phyloP scores from a whole-genome alignment of 2,329 filamentous ascomycete genomes.

The Albophoma yamanashiensis region DNA sequence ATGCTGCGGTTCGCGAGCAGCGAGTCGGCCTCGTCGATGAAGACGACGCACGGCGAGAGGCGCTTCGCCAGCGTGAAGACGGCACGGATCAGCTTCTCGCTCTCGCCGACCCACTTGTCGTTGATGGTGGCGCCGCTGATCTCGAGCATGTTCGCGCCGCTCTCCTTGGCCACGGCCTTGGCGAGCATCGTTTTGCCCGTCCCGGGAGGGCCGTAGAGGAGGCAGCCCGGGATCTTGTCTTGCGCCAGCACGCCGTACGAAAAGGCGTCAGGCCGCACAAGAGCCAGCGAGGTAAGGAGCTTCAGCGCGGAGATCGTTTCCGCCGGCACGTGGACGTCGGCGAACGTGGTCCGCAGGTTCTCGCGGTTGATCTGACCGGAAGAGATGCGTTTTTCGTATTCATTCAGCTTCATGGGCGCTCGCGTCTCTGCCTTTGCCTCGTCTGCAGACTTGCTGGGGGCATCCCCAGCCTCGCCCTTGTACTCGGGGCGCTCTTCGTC shows the following conservation, averaged over 20 bases:
- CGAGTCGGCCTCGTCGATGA: constrained; percentile 94
- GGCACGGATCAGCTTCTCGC: constrained; percentile 90
- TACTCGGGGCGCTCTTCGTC: constrained; percentile 16
- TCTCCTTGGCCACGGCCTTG: constrained; percentile 59
- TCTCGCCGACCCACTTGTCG: constrained; percentile 92
- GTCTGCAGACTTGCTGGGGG: constrained; percentile 15
- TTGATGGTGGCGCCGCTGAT: constrained; percentile 86
- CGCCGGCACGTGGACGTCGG: constrained; percentile 70
- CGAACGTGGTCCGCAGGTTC: constrained; percentile 78
- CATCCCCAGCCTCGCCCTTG: constrained; percentile 11
- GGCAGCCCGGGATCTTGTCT: constrained; percentile 81
- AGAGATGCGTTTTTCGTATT: constrained; percentile 74
- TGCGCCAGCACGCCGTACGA: constrained; percentile 85
- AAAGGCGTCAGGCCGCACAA: constrained; percentile 88
- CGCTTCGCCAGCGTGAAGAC: constrained; percentile 89
- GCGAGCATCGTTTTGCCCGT: constrained; percentile 63
- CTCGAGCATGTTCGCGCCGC: constrained; percentile 67
- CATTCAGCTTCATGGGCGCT: constrained; percentile 42
- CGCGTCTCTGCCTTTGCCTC: constrained; percentile 16
- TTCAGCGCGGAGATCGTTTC: constrained; percentile 83
- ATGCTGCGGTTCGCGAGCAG: constrained; percentile 71
- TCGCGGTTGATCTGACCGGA: constrained; percentile 71
- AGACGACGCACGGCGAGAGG: constrained; percentile 83
- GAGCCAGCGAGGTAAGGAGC: constrained; percentile 76
- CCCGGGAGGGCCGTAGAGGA: constrained; percentile 81